These are phyloP conservation scores for Puccinia coronata DNA, from an alignment of 1,284 basidiomycete genomes.

Conservation along the genomic window DNA sequence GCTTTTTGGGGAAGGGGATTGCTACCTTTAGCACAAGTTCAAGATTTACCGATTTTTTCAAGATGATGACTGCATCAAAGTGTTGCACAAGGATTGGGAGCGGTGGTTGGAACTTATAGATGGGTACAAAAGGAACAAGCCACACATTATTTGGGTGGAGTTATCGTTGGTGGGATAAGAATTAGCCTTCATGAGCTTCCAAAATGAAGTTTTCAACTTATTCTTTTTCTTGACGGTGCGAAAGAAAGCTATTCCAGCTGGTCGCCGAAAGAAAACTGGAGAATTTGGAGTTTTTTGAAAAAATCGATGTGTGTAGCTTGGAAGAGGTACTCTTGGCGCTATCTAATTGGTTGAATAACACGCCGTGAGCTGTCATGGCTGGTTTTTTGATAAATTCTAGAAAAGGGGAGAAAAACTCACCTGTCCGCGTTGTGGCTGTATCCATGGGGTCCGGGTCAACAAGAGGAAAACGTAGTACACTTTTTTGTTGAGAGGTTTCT, in stretches of 20 bases:
- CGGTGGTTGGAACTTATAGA: neutral
- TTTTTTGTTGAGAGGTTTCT: neutral
- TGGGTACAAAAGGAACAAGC: neutral
- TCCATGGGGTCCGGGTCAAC: neutral
- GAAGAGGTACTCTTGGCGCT: slow-evolving; percentile 13
- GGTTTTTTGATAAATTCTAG: neutral
- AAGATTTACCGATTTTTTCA: no score
- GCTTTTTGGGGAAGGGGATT: no score
- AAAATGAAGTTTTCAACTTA: neutral
- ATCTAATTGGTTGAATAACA: neutral
- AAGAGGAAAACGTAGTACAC: neutral
- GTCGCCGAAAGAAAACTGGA: slow-evolving; percentile 15
- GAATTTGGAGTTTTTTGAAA: slow-evolving; percentile 14
- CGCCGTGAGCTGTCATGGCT: neutral
- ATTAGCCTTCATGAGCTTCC: neutral
- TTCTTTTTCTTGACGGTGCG: slow-evolving; percentile 17
- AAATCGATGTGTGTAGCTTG: slow-evolving; percentile 14
- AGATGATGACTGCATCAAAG: no score
- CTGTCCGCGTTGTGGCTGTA: slow-evolving; percentile 9
- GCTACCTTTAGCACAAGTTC: no score
- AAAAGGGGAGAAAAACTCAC: neutral
- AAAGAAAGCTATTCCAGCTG: slow-evolving; percentile 18
- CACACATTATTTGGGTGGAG: neutral
- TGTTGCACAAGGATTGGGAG: no score
- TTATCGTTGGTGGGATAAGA: neutral